Percentiles rank a stretch among this genome's conserved stretches.
These are phyloP conservation scores for Cercospora citrullina DNA, from an alignment of 2,329 filamentous ascomycete species.

Conservation along the genomic window DNA sequence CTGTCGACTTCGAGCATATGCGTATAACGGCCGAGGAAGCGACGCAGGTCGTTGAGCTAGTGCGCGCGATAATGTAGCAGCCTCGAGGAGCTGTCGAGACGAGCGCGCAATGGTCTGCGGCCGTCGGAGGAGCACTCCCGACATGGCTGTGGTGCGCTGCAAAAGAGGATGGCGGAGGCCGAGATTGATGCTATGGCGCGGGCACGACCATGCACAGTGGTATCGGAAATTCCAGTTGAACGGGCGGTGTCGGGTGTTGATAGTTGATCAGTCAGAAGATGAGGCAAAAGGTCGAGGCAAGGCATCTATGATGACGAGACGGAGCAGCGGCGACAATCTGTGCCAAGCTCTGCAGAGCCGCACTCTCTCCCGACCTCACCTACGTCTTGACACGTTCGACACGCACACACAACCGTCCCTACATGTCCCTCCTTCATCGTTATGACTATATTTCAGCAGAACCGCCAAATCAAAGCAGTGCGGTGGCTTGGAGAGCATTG, in stretches of 20 bases:
- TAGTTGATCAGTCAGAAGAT: neutral
- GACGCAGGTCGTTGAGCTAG: conserved; percentile 41
- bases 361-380: neutral
- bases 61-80: conserved; percentile 38
- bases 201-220: neutral
- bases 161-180: neutral
- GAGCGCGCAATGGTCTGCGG: conserved; percentile 38
- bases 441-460: neutral
- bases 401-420: neutral
- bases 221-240: neutral
- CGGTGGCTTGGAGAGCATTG: neutral
- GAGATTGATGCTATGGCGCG: neutral
- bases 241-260: neutral
- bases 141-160: conserved; percentile 30
- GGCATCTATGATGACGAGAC: conserved; percentile 6
- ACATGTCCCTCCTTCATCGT: neutral
- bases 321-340: neutral
- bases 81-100: conserved; percentile 38
- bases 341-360: neutral
- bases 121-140: conserved; percentile 37
- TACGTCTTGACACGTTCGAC: neutral
- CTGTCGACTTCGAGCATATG: conserved; percentile 45
- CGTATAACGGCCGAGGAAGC: conserved; percentile 46
- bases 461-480: neutral
- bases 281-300: conserved; percentile 5